These are phyloP conservation scores for Galium porrigens DNA, from an alignment of 305 asterid genomes.

Conservation along the genomic window DNA sequence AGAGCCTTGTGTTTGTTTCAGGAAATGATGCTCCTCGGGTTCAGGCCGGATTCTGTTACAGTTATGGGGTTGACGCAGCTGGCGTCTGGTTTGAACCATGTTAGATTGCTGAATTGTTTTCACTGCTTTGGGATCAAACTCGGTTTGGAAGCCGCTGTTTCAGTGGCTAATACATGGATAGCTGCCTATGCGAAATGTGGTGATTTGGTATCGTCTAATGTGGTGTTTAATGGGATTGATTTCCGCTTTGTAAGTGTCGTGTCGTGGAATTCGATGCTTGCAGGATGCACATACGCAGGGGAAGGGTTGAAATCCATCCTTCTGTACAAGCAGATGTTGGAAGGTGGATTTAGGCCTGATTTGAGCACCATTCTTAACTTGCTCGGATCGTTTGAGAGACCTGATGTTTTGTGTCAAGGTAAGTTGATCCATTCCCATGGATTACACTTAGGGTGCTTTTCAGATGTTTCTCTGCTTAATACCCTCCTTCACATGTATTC, in stretches of 20 bases:
- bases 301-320: slow-evolving; percentile 29
- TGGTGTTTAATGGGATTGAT: slow-evolving; percentile 36
- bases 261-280: slow-evolving; percentile 50
- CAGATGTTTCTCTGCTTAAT: slow-evolving; percentile 33
- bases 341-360: slow-evolving; percentile 35
- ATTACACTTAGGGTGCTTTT: slow-evolving; percentile 33
- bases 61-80: slow-evolving; percentile 43
- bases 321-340: slow-evolving; percentile 35
- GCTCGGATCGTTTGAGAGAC: slow-evolving; percentile 34
- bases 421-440: slow-evolving; percentile 45
- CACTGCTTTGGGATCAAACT: slow-evolving; percentile 41
- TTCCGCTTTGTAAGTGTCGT: slow-evolving; percentile 26
- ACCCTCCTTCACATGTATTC: slow-evolving; percentile 50
- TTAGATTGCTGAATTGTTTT: slow-evolving; percentile 24
- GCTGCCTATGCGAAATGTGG: slow-evolving; percentile 47
- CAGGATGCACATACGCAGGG: slow-evolving; percentile 36
- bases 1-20: slow-evolving; percentile 26
- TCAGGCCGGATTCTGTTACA: slow-evolving; percentile 43
- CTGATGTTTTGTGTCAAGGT: slow-evolving; percentile 27
- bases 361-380: slow-evolving; percentile 42
- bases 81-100: slow-evolving; percentile 30
- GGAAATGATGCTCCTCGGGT: slow-evolving; percentile 31
- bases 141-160: slow-evolving; percentile 31
- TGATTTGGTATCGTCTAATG: slow-evolving; percentile 29
- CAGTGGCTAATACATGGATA: slow-evolving; percentile 53